Evolutionary conservation across 495 filamentous ascomycete species (phyloP), one percentile per base, ranked within the genome.

Genomic region (Delitschia confertaspora): DNA sequence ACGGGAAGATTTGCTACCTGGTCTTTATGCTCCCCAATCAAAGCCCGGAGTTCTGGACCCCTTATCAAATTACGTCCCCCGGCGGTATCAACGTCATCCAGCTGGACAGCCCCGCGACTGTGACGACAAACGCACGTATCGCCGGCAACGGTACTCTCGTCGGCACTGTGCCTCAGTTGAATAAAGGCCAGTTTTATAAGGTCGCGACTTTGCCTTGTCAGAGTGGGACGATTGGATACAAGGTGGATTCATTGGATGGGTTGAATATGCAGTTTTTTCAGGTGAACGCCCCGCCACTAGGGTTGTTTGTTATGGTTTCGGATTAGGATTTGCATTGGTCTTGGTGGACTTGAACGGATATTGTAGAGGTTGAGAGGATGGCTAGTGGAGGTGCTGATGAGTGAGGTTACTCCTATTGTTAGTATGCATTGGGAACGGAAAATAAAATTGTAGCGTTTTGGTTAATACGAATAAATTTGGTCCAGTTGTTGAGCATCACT

Each of bases 1-100:
- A 51, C 22, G 57, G 53, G 20, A 59, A 58, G 45, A 55, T 52
- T 8, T 65, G 62, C 51, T 50, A 48, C 20, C 39, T 65, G 9
- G 39, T 57, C 25, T 64, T 65, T 56, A 29, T 48, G 18, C 39
- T 65, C 32, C 59, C 62, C 4, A 31, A 20, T 10, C 42, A 45
- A 22, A 34, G 42, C 13, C 22, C 38, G 26, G 53, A 59, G 1
- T 25, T 47, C 37, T 62, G 51, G 10, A 39, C 43, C n/a, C 24
- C 38, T 11, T 59, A 33, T 36, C 41, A 37, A 11, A 46, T 56
- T 26, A 38, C 18, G 13, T 40, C 49, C 17, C 24, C 44, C 27
- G 61, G 61, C 4, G 60, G 56, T 16, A 57, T 64, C 16, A 32
- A 13, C 14, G 32, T 62, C 38, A 47, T 41, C 24, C 40, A 52